Percentiles rank a stretch among this genome's conserved stretches.
phyloP scores from a whole-genome alignment of 768 basidiomycete species.

The Pisolithus sp. region DNA sequence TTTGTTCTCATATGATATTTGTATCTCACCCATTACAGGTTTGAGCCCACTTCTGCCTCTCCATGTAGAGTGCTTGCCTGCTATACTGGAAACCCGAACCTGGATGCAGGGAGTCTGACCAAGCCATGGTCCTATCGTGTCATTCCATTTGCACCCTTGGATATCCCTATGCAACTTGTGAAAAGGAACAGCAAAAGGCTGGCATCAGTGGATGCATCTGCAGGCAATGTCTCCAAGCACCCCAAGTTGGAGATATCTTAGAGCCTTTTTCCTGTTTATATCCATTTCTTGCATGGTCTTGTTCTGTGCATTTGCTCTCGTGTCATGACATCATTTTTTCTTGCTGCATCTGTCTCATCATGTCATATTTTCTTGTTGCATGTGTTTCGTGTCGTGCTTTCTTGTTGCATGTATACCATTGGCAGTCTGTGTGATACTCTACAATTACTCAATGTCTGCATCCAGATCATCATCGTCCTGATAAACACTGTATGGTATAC shows the following conservation, averaged over 20 bases:
- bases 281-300: neutral
- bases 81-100: neutral
- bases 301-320: neutral
- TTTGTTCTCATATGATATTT: no score
- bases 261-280: neutral
- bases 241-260: neutral
- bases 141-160: neutral
- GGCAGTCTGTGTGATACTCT: no score
- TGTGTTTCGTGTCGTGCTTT: neutral
- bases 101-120: no score
- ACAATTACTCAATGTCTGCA: neutral
- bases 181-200: neutral
- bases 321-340: no score
- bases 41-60: neutral
- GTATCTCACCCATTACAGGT: neutral
- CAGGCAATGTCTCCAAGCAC: neutral
- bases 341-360: no score
- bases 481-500: neutral
- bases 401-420: no score
- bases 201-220: neutral
- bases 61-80: neutral
- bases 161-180: neutral
- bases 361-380: no score
- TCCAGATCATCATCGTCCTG: neutral
- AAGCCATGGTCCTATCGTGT: no score